Evolutionary conservation across 164 flowering plant species (phyloP).

Genomic region (Aristolochia fimbriata): DNA sequence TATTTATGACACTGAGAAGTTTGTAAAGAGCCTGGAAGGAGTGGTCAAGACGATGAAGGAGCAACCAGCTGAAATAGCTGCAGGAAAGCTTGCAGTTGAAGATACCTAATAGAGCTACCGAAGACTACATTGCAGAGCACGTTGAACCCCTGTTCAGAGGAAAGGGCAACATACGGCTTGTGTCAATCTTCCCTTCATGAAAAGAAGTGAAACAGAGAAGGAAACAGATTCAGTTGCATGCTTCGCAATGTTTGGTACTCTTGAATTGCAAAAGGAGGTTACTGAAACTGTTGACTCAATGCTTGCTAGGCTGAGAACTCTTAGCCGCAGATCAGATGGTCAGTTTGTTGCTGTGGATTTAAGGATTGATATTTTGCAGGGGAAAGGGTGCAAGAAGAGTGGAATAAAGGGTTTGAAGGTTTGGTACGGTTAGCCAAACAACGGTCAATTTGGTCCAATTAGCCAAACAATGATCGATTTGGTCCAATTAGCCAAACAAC

Average conservation of each 20-base stretch:
- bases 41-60: conserved; percentile 56
- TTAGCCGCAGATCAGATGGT: conserved; percentile 63
- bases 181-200: conserved; percentile 85
- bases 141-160: conserved; percentile 49
- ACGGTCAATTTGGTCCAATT: too few species aligned
- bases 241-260: conserved; percentile 72
- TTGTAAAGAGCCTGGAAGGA: conserved; percentile 59
- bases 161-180: conserved; percentile 61
- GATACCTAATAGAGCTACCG: conserved; percentile 69
- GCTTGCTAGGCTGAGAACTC: conserved; percentile 58
- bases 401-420: conserved; percentile 35
- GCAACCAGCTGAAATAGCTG: conserved; percentile 38
- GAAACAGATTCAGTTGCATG: conserved; percentile 51
- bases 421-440: conserved; percentile 56
- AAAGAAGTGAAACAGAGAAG: conserved; percentile 25
- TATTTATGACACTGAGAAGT: conserved; percentile 71
- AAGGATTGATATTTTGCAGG: conserved; percentile 65
- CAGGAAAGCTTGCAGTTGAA: conserved; percentile 44
- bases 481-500: too few species aligned
- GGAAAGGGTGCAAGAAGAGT: conserved; percentile 58
- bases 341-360: conserved; percentile 79
- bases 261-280: conserved; percentile 63
- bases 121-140: conserved; percentile 51
- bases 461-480: too few species aligned
- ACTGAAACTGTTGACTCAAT: conserved; percentile 74